Conservation (phyloP, 2,329 filamentous ascomycete species). For the Lizonia empirigonia region DNA sequence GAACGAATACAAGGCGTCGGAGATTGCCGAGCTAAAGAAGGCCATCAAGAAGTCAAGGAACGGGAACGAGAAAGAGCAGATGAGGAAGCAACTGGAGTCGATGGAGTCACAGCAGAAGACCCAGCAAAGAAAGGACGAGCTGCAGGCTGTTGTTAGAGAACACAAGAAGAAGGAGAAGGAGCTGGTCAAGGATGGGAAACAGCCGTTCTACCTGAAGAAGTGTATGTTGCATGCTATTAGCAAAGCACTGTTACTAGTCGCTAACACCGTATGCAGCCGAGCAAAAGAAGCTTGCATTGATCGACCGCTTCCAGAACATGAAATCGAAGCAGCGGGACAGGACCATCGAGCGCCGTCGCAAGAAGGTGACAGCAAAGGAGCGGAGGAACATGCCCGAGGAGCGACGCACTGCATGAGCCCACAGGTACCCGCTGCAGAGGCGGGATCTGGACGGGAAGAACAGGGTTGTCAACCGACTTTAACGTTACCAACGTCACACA, state of each 20-base stretch:
- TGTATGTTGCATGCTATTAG: conserved; percentile 41
- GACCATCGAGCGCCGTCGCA: conserved; percentile 82
- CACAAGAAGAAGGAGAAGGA: conserved; percentile 86
- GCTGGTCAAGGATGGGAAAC: conserved; percentile 84
- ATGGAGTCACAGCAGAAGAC: conserved; percentile 81
- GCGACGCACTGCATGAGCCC: conserved; percentile 37
- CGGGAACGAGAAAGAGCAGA: conserved; percentile 65
- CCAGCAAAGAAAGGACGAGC: conserved; percentile 70
- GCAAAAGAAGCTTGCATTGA: conserved; percentile 82
- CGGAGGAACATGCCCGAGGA: conserved; percentile 64
- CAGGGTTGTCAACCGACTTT: conserved; percentile 12
- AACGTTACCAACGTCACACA: conserved; percentile 6
- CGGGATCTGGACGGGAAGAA: conserved; percentile 10
- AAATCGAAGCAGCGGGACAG: conserved; percentile 83
- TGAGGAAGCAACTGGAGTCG: conserved; percentile 75
- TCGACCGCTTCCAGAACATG: conserved; percentile 81
- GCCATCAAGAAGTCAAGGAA: conserved; percentile 72
- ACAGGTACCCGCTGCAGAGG: conserved; percentile 23
- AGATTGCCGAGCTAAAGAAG: conserved; percentile 75
- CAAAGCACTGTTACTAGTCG: not conserved
- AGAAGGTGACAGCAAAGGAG: conserved; percentile 88
- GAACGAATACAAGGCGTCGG: conserved; percentile 81
- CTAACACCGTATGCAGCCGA: conserved; percentile 60
- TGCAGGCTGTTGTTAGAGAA: conserved; percentile 70
- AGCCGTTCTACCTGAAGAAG: conserved; percentile 91